Base-by-base conservation (phyloP, 116 monocot genomes). In the Cymodocea nodosa region DNA sequence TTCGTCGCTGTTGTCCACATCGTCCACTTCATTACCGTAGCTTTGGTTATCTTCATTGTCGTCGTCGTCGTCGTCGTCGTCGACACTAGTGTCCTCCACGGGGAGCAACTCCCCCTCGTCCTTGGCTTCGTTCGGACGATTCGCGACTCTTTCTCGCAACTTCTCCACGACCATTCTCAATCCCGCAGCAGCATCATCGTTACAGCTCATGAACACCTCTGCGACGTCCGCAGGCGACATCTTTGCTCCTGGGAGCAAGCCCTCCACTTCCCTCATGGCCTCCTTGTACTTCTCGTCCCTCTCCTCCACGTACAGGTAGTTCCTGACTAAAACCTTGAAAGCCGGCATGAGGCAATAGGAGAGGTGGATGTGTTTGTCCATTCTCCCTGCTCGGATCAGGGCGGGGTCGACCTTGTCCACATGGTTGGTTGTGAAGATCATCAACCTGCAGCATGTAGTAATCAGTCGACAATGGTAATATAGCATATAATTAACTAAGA, bases 221-320 rank as follows among this genome's bases (percentile, higher is more conserved):
- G 80, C 78, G 3, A 84, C 58, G 0, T 81, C 84, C 0, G 84
- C 84, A 39, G 84, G 84, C 18, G 84, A 78, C 50, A 84, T 56
- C 13, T 56, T 18, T 2, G 73, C 78, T 20, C 72, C 55, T 8
- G 10, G 15, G 4, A 84, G 65, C 53, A 84, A 13, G 62, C 1
- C 55, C 65, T 61, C 81, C 10, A 52, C 73, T 54, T 81, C 75
- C 20, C 15, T 58, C 66, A 83, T 66, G 39, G 70, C 10, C 53
- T 62, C 60, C 11, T 59, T 23, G 23, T 53, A 53, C 48, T 49
- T 23, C 56, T 56, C 35, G 44, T 69, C 48, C 30, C 39, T 63
- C 2, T 64, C 69, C 13, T 14, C 71, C 7, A 72, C 23, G 13
- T 52, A 67, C 54, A 84, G 59, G 72, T 84, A 80, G 60, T 78